Evolutionary conservation across 306 rosid species (phyloP).

Genomic region (Pueraria montana): DNA sequence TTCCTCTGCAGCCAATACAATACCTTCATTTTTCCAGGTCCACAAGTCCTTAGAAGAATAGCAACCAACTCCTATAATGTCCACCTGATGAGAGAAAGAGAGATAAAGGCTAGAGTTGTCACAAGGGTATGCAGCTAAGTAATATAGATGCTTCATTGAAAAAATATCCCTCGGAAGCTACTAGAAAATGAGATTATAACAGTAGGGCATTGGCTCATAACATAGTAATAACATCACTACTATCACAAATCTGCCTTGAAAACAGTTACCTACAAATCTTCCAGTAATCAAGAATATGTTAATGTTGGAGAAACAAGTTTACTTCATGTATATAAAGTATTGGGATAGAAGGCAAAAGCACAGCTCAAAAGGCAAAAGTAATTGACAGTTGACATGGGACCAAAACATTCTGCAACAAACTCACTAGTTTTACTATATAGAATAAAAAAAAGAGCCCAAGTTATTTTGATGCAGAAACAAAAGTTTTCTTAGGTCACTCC

Average conservation of each 20-base stretch:
- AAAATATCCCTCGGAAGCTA: not conserved
- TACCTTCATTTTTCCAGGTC: constrained; percentile 95
- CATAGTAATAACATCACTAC: constrained; percentile 19
- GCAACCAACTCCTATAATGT: constrained; percentile 94
- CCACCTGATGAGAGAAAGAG: constrained; percentile 66
- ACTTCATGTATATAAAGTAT: constrained; percentile 4
- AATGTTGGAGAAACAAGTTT: constrained; percentile 20
- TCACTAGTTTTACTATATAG: constrained; percentile 10
- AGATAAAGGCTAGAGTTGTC: constrained; percentile 2
- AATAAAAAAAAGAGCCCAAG: not conserved
- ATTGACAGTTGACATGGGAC: constrained; percentile 3
- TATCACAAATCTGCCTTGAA: not conserved
- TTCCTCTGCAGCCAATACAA: constrained; percentile 80
- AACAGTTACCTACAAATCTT: not conserved
- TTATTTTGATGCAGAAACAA: constrained; percentile 3
- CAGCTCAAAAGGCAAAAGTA: not conserved
- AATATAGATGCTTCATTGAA: not conserved
- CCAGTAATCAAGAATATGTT: not conserved
- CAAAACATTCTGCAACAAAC: constrained; percentile 22
- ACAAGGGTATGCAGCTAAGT: constrained; percentile 31
- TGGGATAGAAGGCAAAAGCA: constrained; percentile 9
- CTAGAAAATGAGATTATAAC: constrained; percentile 13
- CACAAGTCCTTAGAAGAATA: constrained; percentile 94
- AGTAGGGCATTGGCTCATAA: constrained; percentile 1
- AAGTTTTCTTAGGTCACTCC: constrained; percentile 1